Evolutionary conservation across 257 asterid species (phyloP).

Genomic region (Nicotiana sylvestris): DNA sequence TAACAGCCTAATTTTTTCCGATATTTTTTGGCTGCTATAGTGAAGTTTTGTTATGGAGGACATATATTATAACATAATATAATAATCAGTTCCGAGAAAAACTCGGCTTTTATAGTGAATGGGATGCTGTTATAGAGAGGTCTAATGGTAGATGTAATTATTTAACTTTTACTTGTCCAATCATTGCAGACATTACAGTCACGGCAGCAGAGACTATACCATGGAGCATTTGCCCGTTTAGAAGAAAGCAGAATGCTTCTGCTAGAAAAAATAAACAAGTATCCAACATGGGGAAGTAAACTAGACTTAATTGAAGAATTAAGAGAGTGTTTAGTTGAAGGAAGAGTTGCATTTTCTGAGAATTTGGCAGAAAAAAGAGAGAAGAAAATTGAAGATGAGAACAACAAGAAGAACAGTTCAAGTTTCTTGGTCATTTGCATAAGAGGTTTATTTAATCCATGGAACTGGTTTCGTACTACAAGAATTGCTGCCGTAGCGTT

Average conservation of each 20-base stretch:
- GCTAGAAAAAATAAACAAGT: conserved; percentile 29
- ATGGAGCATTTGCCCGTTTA: conserved; percentile 34
- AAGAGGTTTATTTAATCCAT: conserved; percentile 16
- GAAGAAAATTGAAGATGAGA: background rate
- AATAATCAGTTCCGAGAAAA: too few relatives aligned
- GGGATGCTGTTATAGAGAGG: too few relatives aligned
- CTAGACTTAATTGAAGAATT: conserved; percentile 33
- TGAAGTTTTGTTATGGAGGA: too few relatives aligned
- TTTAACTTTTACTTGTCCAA: background rate
- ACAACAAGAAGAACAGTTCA: conserved; percentile 8
- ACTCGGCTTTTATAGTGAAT: too few relatives aligned
- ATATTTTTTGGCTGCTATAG: too few relatives aligned
- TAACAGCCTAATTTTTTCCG: too few relatives aligned
- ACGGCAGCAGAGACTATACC: conserved; percentile 16
- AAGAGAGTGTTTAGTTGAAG: conserved; percentile 30
- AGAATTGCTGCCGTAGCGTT: conserved; percentile 35
- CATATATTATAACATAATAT: too few relatives aligned
- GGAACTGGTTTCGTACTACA: conserved; percentile 20
- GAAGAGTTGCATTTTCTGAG: conserved; percentile 17
- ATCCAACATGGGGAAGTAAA: conserved; percentile 18
- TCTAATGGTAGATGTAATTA: too few relatives aligned
- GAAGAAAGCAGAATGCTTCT: conserved; percentile 39
- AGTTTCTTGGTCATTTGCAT: conserved; percentile 17
- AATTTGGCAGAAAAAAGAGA: conserved; percentile 9
- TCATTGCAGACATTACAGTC: conserved; percentile 28